Conservation (phyloP, 768 basidiomycete genomes). For the Cyclocybe cylindracea region DNA sequence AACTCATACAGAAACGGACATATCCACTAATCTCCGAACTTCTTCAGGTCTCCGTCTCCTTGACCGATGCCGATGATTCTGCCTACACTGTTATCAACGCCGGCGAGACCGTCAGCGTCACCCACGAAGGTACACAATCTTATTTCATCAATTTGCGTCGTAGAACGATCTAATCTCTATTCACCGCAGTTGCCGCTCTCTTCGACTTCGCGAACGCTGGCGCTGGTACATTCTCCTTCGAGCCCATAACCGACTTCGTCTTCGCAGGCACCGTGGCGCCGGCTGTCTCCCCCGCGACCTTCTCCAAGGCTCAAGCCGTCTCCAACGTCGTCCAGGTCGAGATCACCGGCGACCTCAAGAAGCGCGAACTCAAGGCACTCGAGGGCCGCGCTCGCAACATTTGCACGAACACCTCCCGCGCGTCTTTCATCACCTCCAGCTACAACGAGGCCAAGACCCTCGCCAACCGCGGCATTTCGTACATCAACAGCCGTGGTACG, state of each 20-base stretch:
- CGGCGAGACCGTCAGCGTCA: conserved; percentile 38
- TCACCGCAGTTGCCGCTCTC: conserved; percentile 34
- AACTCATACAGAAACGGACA: neutral
- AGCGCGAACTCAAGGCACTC: conserved; percentile 28
- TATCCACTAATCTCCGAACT: neutral
- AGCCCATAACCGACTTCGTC: conserved; percentile 39
- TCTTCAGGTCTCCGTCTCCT: conserved; percentile 34
- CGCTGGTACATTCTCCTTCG: conserved; percentile 40
- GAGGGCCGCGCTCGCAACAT: conserved; percentile 39
- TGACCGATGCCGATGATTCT: conserved; percentile 37
- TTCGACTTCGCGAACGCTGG: conserved; percentile 44
- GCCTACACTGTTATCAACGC: conserved; percentile 40
- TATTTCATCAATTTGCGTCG: neutral
- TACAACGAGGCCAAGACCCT: conserved; percentile 43
- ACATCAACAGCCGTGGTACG: conserved; percentile 37
- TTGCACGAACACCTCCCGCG: conserved; percentile 34
- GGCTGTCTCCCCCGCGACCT: conserved; percentile 16
- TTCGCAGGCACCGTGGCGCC: conserved; percentile 28
- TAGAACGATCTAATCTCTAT: neutral
- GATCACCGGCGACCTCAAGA: conserved; percentile 34
- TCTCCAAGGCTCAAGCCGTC: conserved; percentile 26
- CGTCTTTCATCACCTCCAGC: conserved; percentile 41
- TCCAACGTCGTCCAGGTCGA: conserved; percentile 31
- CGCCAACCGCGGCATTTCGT: conserved; percentile 31
- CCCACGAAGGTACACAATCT: conserved; percentile 33